These are phyloP conservation scores for Schizopora paradoxa DNA, from an alignment of 1,284 basidiomycete species.

Conservation along the genomic window DNA sequence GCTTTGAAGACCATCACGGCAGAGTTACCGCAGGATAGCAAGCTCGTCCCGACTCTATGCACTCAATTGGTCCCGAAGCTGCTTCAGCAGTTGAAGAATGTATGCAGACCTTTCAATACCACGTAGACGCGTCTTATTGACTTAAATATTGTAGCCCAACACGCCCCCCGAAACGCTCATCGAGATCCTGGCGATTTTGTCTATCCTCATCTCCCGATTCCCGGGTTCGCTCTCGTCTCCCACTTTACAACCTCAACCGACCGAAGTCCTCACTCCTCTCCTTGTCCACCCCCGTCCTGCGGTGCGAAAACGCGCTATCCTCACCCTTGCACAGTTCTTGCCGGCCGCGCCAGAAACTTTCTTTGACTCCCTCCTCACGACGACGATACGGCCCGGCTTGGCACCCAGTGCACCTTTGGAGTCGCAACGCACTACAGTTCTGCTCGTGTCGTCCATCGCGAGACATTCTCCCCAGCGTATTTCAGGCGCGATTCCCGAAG, in stretches of 20 bases:
- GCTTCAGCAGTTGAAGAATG: constrained; percentile 70
- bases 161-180: constrained; percentile 82
- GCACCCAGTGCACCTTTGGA: constrained; percentile 47
- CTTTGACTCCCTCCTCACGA: constrained; percentile 50
- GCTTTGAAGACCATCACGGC: constrained; percentile 93
- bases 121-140: not conserved
- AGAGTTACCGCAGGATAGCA: constrained; percentile 78
- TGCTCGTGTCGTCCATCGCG: constrained; percentile 75
- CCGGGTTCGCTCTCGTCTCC: constrained; percentile 48
- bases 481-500: constrained; percentile 48
- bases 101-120: constrained; percentile 32
- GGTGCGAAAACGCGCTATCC: constrained; percentile 86
- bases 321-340: constrained; percentile 77
- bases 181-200: constrained; percentile 87
- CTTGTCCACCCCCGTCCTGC: constrained; percentile 74
- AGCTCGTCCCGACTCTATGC: constrained; percentile 75
- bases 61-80: constrained; percentile 84
- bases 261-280: constrained; percentile 71
- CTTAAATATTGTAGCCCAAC: constrained; percentile 38
- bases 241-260: constrained; percentile 46
- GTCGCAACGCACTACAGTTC: constrained; percentile 71
- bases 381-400: constrained; percentile 60
- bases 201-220: constrained; percentile 88
- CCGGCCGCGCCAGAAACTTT: constrained; percentile 58
- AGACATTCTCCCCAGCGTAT: constrained; percentile 66